phyloP scores from a whole-genome alignment of 768 basidiomycete genomes.

The Pisolithus tinctorius region DNA sequence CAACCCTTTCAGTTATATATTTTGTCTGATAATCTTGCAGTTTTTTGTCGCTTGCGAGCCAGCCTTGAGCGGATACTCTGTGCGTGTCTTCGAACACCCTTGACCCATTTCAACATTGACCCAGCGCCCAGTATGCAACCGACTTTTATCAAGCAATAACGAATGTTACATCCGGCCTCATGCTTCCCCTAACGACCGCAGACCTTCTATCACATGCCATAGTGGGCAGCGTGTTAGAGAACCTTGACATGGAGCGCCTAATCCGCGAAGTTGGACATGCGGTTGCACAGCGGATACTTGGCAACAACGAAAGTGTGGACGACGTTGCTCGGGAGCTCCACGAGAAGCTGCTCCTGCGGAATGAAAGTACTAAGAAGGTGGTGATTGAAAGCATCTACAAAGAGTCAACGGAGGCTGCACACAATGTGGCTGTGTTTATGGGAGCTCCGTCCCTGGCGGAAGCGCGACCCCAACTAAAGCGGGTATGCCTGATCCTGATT shows the following conservation, averaged over 20 bases:
- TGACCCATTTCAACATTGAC: conserved; percentile 8
- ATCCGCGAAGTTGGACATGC: conserved; percentile 92
- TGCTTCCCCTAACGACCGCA: conserved; percentile 94
- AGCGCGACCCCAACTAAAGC: conserved; percentile 71
- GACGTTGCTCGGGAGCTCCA: conserved; percentile 94
- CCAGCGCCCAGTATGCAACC: conserved; percentile 62
- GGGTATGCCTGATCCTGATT: conserved; percentile 39
- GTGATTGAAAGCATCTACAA: conserved; percentile 96
- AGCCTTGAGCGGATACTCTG: conserved; percentile 86
- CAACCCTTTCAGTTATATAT: background rate
- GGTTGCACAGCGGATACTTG: conserved; percentile 86
- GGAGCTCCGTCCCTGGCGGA: conserved; percentile 62
- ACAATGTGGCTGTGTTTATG: conserved; percentile 86
- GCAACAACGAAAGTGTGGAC: conserved; percentile 92
- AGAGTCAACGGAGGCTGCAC: conserved; percentile 79
- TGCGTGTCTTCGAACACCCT: conserved; percentile 31
- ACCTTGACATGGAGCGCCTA: conserved; percentile 95
- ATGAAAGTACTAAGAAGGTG: conserved; percentile 96
- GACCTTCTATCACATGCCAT: conserved; percentile 93
- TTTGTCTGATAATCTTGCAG: conserved; percentile 33
- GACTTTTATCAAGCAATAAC: conserved; percentile 95
- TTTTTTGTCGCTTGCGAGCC: conserved; percentile 99
- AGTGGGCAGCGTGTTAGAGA: conserved; percentile 93
- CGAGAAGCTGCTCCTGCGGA: conserved; percentile 81
- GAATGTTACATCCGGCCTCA: conserved; percentile 87